These are phyloP conservation scores for Acanthamoeba royreba DNA, from an alignment of 208 protist genomes.

Conservation along the genomic window DNA sequence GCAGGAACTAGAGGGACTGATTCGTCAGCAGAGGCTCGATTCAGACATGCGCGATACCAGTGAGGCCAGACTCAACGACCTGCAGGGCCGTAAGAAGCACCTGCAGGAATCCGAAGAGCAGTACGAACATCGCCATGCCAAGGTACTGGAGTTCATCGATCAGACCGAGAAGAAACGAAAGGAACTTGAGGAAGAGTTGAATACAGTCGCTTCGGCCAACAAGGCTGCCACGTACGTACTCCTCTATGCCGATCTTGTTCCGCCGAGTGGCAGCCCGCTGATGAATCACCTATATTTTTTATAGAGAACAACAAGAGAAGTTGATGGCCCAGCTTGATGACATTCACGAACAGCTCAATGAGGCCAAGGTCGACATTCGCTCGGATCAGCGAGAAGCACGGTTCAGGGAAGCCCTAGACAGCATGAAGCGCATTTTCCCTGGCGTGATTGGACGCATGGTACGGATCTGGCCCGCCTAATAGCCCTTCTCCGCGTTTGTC, in stretches of 20 bases:
- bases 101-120: slow-evolving; percentile 8
- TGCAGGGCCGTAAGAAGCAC: slow-evolving; percentile 70
- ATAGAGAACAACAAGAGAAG: slow-evolving; percentile 20
- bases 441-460: slow-evolving; percentile 83
- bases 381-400: slow-evolving; percentile 59
- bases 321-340: slow-evolving; percentile 79
- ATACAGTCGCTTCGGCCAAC: neutral
- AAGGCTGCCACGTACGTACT: neutral
- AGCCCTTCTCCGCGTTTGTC: neutral
- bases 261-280: neutral
- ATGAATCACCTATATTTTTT: neutral
- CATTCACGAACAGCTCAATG: slow-evolving; percentile 82
- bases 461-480: neutral
- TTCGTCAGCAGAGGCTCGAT: neutral
- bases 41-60: slow-evolving; percentile 68
- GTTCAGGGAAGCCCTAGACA: slow-evolving; percentile 84
- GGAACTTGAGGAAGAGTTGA: slow-evolving; percentile 27
- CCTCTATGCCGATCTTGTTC: neutral
- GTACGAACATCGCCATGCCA: neutral
- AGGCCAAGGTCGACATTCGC: slow-evolving; percentile 81
- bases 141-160: slow-evolving; percentile 20
- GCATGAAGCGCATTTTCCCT: slow-evolving; percentile 86
- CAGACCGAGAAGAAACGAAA: slow-evolving; percentile 24
- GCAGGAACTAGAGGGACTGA: slow-evolving; percentile 63
- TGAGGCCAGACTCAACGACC: slow-evolving; percentile 76